Base-by-base conservation (phyloP, 2,329 filamentous ascomycete species). In the Cladophialophora exuberans region DNA sequence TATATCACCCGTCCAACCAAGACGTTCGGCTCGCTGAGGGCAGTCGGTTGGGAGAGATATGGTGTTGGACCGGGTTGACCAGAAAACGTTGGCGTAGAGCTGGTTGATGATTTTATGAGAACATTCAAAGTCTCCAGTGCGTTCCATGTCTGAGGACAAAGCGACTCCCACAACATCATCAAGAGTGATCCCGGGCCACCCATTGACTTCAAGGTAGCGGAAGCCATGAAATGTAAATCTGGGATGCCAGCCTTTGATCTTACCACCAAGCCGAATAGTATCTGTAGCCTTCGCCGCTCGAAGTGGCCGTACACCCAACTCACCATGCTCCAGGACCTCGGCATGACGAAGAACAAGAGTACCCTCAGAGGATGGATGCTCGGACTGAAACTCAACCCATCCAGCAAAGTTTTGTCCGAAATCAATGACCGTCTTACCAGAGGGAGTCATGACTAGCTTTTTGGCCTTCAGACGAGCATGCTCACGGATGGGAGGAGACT, bases 341-440 rank as follows among this genome's bases (percentile, higher is more conserved):
- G 81, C 76, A 62, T 84, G 81, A 0, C 64, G 65, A 10, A 85
- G 67, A 64, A 30, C 79, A 62, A 70, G 11, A 33, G 18, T 45
- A 3, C 57, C 18, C 66, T 61, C 64, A 2, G 83, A 60, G 0
- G 68, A 66, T 20, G 11, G 11, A 18, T 11, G 7, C 18, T 83
- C 60, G 0, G 68, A 66, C 18, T 41, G 11, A 6, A 18, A 17
- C 18, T 18, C 11, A 1, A 83, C 52, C 60, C 73, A 73, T 2
- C 81, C 82, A 1, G 83, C 81, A 0, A 84, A 67, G 59, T 84
- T 83, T 62, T 84, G 81, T 1, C 81, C 80, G 64, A 84, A 83
- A 57, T 84, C 80, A 28, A 84, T 54, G 1, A 83, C 66, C 0
- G 69, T 75, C 60, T 79, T 79, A 3, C 78, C 77, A 0, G 73